Base-by-base conservation (phyloP, 1,284 basidiomycete genomes). In the Sporisorium scitamineum region DNA sequence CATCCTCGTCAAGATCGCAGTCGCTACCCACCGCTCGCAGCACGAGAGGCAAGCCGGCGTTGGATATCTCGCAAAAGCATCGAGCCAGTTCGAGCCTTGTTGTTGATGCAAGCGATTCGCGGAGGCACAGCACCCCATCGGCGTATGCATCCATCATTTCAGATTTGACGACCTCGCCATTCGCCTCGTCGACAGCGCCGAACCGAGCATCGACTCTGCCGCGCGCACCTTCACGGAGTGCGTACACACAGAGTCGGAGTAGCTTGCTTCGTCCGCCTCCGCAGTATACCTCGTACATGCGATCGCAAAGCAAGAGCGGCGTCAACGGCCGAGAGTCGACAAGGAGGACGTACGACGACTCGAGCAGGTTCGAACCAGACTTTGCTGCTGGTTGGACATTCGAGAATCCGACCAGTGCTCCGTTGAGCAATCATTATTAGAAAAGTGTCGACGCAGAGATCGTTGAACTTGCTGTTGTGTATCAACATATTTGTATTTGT, bases 371-470 rank as follows among this genome's bases (percentile, higher is more conserved):
- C 11, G 54, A 56, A 6, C 32, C 39, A 0, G 69, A 71, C n/a
- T 71, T 71, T 32, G 61, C 61, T 3, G 59, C 62, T 4, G 69
- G 69, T 2, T 71, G 63, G 62, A 58, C 45, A 3, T 71, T 71
- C 27, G 69, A 71, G 24, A 48, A 53, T 9, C 31, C 51, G 6
- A 20, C 55, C 0, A 39, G 24, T 32, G 32, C 31, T 16, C 44
- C 48, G 5, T 29, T 54, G 41, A 22, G 10, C 22, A 53, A 54
- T n/a, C 29, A 45, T 20, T 70, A 64, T 26, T 27, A 16, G 29
- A n/a, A n/a, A n/a, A n/a, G n/a, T n/a, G n/a, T n/a, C n/a, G n/a
- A n/a, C n/a, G n/a, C n/a, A n/a, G n/a, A n/a, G n/a, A n/a, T n/a
- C n/a, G n/a, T n/a, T n/a, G n/a, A n/a, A n/a, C n/a, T n/a, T n/a